Conservation (phyloP, 768 basidiomycete species). For the Boletus sp. region DNA sequence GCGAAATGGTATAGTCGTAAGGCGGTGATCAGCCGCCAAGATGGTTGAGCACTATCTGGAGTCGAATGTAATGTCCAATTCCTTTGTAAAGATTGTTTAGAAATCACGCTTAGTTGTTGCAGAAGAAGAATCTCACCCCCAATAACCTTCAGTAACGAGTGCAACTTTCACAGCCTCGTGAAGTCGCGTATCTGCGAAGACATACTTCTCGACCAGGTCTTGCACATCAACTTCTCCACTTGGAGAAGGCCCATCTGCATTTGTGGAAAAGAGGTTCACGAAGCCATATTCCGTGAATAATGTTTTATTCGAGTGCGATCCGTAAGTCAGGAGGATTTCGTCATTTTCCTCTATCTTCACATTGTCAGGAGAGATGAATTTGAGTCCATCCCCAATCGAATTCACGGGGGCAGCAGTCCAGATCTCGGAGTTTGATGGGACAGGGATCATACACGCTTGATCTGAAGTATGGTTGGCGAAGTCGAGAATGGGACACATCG, state of each 20-base stretch:
- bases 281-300: conserved; percentile 94
- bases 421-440: conserved; percentile 34
- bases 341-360: conserved; percentile 44
- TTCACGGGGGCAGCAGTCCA: conserved; percentile 36
- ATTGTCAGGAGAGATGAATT: conserved; percentile 47
- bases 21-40: conserved; percentile 71
- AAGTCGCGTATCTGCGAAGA: conserved; percentile 40
- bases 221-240: conserved; percentile 64
- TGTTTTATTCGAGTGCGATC: conserved; percentile 69
- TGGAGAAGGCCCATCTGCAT: conserved; percentile 27
- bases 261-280: conserved; percentile 39
- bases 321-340: conserved; percentile 79
- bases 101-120: not conserved
- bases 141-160: conserved; percentile 68
- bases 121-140: conserved; percentile 57
- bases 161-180: conserved; percentile 48
- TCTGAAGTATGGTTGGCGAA: conserved; percentile 74
- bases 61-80: conserved; percentile 74
- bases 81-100: conserved; percentile 36
- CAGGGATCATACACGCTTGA: conserved; percentile 43
- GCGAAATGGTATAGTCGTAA: conserved; percentile 62
- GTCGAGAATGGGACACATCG: conserved; percentile 87
- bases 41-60: conserved; percentile 65
- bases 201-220: conserved; percentile 46
- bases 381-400: conserved; percentile 44